Evolutionary conservation across 306 rosid genomes (phyloP), one percentile per base, ranked within the genome.

Genomic region (Malus fusca): DNA sequence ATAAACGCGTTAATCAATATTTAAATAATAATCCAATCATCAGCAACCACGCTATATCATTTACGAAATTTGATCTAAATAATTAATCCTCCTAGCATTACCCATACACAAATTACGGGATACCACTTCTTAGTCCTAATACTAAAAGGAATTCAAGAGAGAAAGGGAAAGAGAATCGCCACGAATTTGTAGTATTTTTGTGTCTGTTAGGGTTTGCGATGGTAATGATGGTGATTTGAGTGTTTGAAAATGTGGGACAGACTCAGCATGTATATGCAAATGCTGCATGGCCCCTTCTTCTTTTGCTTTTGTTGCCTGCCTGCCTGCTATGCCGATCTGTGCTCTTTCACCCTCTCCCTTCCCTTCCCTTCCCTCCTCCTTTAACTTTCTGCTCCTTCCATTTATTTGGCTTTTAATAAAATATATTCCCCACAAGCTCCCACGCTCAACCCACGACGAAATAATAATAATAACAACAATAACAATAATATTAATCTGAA

Each of bases 231-330:
- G 83, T 80, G 80, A 22, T 72, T 83, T 73, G 74, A 78, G 79
- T 71, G 77, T 58, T 74, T 69, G 80, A 28, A 75, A 60, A 76
- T 60, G 93, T 85, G 91, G 93, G 93, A 67, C 93, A 79, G 9
- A 35, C 42, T 35, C 42, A 5, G 18, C 22, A 6, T 30, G 44
- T 40, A 40, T 40, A 40, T 40, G 44, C 12, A 35, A 35, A 35
- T 7, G 42, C 42, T 35, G 40, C 26, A 58, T 22, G 35, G 68
- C 23, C 44, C 66, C 31, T 61, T 35, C 35, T 40, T 79, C 73
- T 75, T 74, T 68, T 79, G 73, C 87, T 77, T 74, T 77, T 11
- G 42, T 35, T 40, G 35, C 35, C 35, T 17, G 12, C 61, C 33
- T 78, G 75, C 73, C 68, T 42, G 70, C 64, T 33, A 66, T 71